These are phyloP conservation scores for Trametes cinnabarina DNA, from an alignment of 768 basidiomycete genomes.

Conservation along the genomic window DNA sequence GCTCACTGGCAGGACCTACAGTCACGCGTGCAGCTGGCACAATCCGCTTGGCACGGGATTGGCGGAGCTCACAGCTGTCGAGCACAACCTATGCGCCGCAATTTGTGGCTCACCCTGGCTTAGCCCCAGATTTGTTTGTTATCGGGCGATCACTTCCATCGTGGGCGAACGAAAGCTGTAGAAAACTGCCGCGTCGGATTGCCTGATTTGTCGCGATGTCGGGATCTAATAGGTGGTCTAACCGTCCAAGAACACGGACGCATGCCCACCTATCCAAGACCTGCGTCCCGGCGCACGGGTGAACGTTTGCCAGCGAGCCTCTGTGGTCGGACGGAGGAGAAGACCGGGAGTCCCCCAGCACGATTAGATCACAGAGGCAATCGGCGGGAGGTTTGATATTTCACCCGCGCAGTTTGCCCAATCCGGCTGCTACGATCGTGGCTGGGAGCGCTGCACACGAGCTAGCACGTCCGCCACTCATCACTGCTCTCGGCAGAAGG, in stretches of 20 bases:
- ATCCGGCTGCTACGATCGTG: background rate
- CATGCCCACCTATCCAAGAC: background rate
- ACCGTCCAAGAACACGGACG: background rate
- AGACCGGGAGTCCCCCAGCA: background rate
- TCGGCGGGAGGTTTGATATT: background rate
- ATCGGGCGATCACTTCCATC: no score
- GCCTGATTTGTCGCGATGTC: background rate
- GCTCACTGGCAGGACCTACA: no score
- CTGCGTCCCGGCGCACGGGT: background rate
- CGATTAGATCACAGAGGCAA: background rate
- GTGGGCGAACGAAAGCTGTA: no score
- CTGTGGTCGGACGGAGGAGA: background rate
- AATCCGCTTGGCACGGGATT: no score
- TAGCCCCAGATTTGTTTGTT: background rate
- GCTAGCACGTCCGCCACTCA: slow-evolving; percentile 2
- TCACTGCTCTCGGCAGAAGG: background rate
- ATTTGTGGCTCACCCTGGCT: background rate
- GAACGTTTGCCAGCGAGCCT: background rate
- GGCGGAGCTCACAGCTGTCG: background rate
- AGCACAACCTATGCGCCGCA: background rate
- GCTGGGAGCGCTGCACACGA: background rate
- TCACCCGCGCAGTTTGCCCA: background rate
- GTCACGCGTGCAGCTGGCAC: no score
- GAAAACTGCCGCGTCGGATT: background rate
- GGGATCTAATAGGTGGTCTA: background rate